A percentile compares a stretch with the other conserved stretches of the same genome.
Conservation (phyloP, 768 basidiomycete genomes). For the Amanita phalloides region DNA sequence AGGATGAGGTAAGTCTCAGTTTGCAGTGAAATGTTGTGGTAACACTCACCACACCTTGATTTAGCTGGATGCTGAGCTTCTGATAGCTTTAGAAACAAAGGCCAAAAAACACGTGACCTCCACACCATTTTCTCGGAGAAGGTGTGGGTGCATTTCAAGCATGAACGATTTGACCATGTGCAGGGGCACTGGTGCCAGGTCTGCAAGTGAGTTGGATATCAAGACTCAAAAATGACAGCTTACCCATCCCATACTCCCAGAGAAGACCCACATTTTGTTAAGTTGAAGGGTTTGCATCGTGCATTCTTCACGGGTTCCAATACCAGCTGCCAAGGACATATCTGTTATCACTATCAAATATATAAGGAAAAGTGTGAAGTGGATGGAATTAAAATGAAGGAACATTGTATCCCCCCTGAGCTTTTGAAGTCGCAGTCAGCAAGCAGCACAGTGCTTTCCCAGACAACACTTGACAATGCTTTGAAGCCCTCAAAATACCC, state of each 20-base stretch:
- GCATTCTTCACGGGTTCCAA: too few species aligned
- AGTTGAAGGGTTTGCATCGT: too few species aligned
- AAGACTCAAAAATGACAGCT: background rate
- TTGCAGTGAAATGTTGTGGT: background rate
- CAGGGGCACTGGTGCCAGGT: background rate
- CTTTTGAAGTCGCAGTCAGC: background rate
- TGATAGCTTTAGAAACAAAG: background rate
- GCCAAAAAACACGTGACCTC: background rate
- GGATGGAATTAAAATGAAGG: too few species aligned
- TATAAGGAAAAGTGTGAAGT: too few species aligned
- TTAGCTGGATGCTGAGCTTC: background rate
- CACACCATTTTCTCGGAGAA: background rate
- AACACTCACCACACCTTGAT: background rate
- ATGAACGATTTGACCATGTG: background rate
- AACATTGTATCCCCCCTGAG: constrained; percentile 1
- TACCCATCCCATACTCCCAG: background rate
- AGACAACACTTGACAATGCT: background rate
- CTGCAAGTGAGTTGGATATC: background rate
- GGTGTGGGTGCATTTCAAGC: too few species aligned
- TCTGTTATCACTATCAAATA: too few species aligned
- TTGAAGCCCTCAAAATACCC: background rate
- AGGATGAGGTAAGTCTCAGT: background rate
- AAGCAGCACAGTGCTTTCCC: background rate
- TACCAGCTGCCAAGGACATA: too few species aligned
- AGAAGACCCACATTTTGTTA: background rate